Conservation (phyloP, 176 grass and related monocot genomes). For the Aegilops sharonensis region DNA sequence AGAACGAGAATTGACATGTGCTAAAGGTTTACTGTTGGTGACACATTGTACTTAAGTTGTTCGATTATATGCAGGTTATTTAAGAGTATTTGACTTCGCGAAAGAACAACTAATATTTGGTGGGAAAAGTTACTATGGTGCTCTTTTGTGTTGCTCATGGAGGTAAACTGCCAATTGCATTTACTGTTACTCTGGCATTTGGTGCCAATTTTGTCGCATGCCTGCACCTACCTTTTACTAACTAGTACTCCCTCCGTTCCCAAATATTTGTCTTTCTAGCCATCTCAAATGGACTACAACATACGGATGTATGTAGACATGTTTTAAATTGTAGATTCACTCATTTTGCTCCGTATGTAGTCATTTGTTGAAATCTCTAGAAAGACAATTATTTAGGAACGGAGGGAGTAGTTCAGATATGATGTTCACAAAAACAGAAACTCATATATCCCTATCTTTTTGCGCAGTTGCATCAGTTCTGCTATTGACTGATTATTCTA, state of each 20-base stretch:
- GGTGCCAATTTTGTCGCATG: constrained; percentile 10
- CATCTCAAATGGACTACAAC: too few relatives aligned
- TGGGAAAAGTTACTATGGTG: constrained; percentile 98
- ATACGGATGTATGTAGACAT: too few relatives aligned
- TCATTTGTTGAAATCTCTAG: too few relatives aligned
- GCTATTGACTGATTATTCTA: background rate
- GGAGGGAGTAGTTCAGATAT: background rate
- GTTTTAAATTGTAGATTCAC: too few relatives aligned
- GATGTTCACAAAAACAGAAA: constrained; percentile 7
- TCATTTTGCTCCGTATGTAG: too few relatives aligned
- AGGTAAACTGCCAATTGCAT: constrained; percentile 62
- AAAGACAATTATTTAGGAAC: too few relatives aligned
- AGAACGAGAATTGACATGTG: constrained; percentile 10
- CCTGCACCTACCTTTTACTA: background rate
- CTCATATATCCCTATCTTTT: constrained; percentile 3
- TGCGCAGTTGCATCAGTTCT: background rate
- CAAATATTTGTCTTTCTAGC: too few relatives aligned
- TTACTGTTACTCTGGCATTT: constrained; percentile 16
- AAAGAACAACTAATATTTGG: constrained; percentile 93
- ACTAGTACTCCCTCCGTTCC: too few relatives aligned
- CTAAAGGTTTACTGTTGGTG: background rate
- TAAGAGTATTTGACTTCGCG: constrained; percentile 94
- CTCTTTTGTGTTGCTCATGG: constrained; percentile 93
- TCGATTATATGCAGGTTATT: constrained; percentile 66
- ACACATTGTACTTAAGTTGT: constrained; percentile 29